A percentile compares a stretch with the other conserved stretches of the same genome.
Evolutionary conservation across 2,329 filamentous ascomycete genomes (phyloP).

Genomic region (Epichloe coenophiala): DNA sequence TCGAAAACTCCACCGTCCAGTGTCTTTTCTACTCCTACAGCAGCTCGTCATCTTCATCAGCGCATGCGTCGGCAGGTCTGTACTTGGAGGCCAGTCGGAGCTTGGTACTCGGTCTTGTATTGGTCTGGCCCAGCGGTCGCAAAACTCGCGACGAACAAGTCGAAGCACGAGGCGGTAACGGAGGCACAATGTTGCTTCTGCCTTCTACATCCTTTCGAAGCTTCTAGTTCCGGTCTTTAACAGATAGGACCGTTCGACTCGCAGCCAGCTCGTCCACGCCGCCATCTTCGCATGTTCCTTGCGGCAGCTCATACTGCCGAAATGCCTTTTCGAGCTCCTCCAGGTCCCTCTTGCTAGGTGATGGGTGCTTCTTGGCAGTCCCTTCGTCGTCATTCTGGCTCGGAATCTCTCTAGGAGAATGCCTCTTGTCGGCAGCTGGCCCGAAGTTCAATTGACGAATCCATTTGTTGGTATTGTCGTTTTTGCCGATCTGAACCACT

Average conservation of each 20-base stretch:
- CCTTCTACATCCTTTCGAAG: not conserved
- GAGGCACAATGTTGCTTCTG: not conserved
- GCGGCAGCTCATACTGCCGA: constrained; percentile 16
- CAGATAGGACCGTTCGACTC: constrained; percentile 6
- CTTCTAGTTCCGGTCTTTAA: constrained; percentile 17
- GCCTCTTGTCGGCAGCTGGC: not conserved
- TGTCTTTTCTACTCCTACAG: not conserved
- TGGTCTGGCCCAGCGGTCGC: not conserved
- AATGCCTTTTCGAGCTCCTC: constrained; percentile 24
- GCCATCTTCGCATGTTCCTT: constrained; percentile 7
- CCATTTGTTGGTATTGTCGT: not conserved
- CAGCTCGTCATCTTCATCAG: constrained; percentile 5
- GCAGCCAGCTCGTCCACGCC: constrained; percentile 20
- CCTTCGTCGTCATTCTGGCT: constrained; percentile 4
- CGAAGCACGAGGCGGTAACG: not conserved
- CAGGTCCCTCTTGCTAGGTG: constrained; percentile 28
- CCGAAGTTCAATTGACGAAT: constrained; percentile 4
- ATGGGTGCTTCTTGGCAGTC: constrained; percentile 30
- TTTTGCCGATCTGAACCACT: constrained; percentile 5
- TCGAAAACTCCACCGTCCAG: not conserved
- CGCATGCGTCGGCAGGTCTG: not conserved
- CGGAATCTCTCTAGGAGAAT: not conserved
- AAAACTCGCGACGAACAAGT: not conserved
- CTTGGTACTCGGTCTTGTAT: not conserved
- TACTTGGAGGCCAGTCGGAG: not conserved